Base-by-base conservation (phyloP, 352 stramenopile species). In the Phytophthora constricta region DNA sequence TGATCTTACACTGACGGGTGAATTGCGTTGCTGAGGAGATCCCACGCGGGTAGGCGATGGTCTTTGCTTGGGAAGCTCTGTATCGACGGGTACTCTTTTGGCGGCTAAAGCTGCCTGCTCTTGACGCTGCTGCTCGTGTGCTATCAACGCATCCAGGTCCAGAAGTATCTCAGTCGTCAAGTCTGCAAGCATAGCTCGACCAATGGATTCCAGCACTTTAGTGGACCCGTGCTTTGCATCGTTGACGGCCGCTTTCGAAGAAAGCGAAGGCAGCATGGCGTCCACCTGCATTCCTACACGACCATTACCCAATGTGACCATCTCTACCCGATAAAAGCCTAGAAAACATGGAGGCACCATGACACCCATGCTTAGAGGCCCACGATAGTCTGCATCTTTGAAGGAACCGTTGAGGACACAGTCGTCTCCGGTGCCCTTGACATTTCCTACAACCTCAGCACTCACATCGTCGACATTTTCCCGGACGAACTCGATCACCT, bases 381-480 rank as follows among this genome's bases (percentile, higher is more conserved):
- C 84, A 16, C 71, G 51, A 28, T 74, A 92, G 16, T 88, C 80
- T 3, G 86, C 61, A 26, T 92, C 80, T 16, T 84, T 74, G 64
- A 92, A 89, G 19, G 80, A 87, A 4, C 84, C 84, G 11, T 73
- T 74, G 13, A 90, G 56, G 2, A 80, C 68, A 34, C 83, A 91
- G 47, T 91, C 81, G 0, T 73, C 52, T 19, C 78, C 81, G 5
- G 72, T 86, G 0, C 81, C 84, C 37, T 79, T 77, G 11, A 89
- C 26, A n/a, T 62, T 78, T 0, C 82, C 84, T 9, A 65, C 67
- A 11, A 90, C 28, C 26, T 89, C 80, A 2, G 76, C 57, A 51
- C 74, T 89, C 25, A 89, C 78, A 7, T 79, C 65, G 34, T 89
- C 72, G 7, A 92, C 60, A 53, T 90, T 90, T 47, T 76, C 62